A percentile compares a stretch with the other conserved stretches of the same genome.
These are phyloP conservation scores for Gremmenia infestans DNA, from an alignment of 2,329 filamentous ascomycete species.

Conservation along the genomic window DNA sequence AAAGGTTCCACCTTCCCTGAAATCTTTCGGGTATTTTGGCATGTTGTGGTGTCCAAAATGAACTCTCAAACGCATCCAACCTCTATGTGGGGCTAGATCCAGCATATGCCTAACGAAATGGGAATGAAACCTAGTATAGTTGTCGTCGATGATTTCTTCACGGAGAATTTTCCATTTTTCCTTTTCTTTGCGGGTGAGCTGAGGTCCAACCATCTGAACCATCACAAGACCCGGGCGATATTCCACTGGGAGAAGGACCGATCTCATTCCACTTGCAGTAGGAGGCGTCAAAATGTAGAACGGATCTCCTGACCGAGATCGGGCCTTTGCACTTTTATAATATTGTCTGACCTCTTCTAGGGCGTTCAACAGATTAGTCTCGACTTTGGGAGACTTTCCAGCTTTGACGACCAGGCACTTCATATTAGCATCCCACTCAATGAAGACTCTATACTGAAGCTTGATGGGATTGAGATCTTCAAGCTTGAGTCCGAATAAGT, in stretches of 20 bases:
- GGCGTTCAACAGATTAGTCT: constrained; percentile 7
- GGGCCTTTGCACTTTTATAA: constrained; percentile 17
- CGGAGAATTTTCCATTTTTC: constrained; percentile 19
- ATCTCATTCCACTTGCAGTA: constrained; percentile 12
- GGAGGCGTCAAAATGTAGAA: constrained; percentile 25
- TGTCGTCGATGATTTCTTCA: constrained; percentile 4
- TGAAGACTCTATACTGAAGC: constrained; percentile 16
- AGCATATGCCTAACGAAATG: constrained; percentile 19
- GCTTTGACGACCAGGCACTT: constrained; percentile 15
- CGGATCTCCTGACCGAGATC: constrained; percentile 15
- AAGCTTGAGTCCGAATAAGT: constrained; percentile 15
- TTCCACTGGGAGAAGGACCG: not conserved
- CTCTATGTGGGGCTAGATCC: constrained; percentile 20
- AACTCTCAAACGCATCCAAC: constrained; percentile 30
- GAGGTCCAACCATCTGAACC: constrained; percentile 17
- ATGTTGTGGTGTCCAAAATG: constrained; percentile 28
- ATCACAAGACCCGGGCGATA: constrained; percentile 2
- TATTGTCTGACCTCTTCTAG: constrained; percentile 22
- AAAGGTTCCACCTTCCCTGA: constrained; percentile 16
- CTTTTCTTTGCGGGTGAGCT: constrained; percentile 1
- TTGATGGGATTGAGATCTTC: constrained; percentile 21
- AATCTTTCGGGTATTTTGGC: constrained; percentile 15
- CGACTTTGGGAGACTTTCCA: not conserved
- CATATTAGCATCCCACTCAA: constrained; percentile 10
- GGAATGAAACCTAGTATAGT: constrained; percentile 13